phyloP scores from a whole-genome alignment of 306 rosid genomes.

The Fagus sylvatica region DNA sequence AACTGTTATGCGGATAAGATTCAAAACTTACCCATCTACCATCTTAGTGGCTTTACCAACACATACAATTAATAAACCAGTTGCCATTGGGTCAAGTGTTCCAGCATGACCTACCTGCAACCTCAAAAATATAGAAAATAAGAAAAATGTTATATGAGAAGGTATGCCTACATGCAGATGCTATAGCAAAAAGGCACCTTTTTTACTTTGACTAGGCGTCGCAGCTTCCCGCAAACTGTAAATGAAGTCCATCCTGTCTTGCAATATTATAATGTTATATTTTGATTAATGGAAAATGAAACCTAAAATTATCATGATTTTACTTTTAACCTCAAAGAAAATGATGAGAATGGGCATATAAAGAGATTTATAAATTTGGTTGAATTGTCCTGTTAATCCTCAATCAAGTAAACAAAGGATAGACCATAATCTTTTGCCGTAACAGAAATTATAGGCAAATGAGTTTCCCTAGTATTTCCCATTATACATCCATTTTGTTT shows the following conservation, averaged over 20 bases:
- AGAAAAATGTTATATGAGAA: slow-evolving; percentile 13
- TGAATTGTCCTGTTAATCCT: neutral
- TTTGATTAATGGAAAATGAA: neutral
- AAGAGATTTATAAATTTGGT: slow-evolving; percentile 3
- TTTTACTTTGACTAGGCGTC: slow-evolving; percentile 91
- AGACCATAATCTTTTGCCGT: neutral
- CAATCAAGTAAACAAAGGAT: neutral
- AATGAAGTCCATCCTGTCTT: slow-evolving; percentile 94
- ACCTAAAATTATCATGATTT: slow-evolving; percentile 4
- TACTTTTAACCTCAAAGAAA: neutral
- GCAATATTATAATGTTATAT: slow-evolving; percentile 20
- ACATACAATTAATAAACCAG: slow-evolving; percentile 93
- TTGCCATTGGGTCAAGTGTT: slow-evolving; percentile 99
- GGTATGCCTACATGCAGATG: neutral
- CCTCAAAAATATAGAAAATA: slow-evolving; percentile 8
- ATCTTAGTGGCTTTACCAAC: slow-evolving; percentile 93
- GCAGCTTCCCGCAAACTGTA: slow-evolving; percentile 93
- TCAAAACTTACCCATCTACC: slow-evolving; percentile 63
- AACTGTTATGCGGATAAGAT: slow-evolving; percentile 18
- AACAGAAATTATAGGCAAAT: neutral
- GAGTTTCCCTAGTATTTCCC: neutral
- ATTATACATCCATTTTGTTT: neutral
- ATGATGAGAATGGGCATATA: slow-evolving; percentile 1
- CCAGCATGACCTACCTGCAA: slow-evolving; percentile 98
- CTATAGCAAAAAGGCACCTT: slow-evolving; percentile 51